Evolutionary conservation across 495 filamentous ascomycete species (phyloP).

Genomic region (Corynascus novoguineensis): DNA sequence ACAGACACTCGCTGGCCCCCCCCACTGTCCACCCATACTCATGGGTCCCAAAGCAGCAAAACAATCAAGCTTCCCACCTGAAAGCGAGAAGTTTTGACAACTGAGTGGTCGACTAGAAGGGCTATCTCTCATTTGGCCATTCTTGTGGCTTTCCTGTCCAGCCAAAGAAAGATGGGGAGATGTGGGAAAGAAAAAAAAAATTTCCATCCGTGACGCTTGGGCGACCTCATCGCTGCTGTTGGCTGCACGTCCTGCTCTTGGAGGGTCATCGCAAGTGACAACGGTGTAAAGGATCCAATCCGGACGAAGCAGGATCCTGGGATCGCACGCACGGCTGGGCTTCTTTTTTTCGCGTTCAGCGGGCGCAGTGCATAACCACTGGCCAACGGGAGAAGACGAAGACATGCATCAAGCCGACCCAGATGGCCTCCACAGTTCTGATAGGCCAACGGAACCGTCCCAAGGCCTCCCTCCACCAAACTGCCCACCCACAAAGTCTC

Average conservation of each 20-base stretch:
- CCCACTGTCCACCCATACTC: not conserved
- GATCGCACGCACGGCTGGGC: constrained; percentile 16
- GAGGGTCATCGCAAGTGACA: constrained; percentile 15
- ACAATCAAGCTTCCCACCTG: too few species aligned
- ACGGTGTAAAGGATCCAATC: constrained; percentile 19
- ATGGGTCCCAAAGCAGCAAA: too few species aligned
- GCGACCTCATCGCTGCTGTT: not conserved
- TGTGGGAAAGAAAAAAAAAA: too few species aligned
- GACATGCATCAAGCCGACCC: constrained; percentile 30
- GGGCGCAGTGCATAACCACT: constrained; percentile 11
- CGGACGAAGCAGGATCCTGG: constrained; percentile 8
- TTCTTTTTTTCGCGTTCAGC: constrained; percentile 10
- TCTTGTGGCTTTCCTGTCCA: too few species aligned
- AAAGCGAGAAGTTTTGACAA: too few species aligned
- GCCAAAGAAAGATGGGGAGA: too few species aligned
- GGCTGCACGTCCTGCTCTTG: constrained; percentile 6
- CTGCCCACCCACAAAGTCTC: constrained; percentile 21
- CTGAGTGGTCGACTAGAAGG: too few species aligned
- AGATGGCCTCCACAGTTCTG: constrained; percentile 18
- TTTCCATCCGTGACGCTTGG: not conserved
- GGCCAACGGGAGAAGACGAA: constrained; percentile 24
- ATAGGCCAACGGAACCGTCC: constrained; percentile 24
- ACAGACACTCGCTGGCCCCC: not conserved
- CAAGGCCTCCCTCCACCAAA: constrained; percentile 26
- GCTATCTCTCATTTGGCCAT: too few species aligned